These are phyloP conservation scores for Lasiosphaeris hirsuta DNA, from an alignment of 495 filamentous ascomycete species.

Conservation along the genomic window DNA sequence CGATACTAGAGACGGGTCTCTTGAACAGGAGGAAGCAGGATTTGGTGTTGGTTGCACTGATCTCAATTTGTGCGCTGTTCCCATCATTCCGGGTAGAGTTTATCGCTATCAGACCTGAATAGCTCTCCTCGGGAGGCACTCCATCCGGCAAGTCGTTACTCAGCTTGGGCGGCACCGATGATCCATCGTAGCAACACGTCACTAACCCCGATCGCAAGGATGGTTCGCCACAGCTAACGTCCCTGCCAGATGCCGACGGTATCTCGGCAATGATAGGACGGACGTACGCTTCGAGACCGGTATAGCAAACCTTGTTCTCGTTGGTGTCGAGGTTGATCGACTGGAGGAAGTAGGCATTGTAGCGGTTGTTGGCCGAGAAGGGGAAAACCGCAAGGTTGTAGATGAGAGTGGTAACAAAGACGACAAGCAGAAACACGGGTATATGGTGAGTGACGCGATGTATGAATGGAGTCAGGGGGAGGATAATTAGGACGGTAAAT, in stretches of 20 bases:
- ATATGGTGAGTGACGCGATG: conserved; percentile 84
- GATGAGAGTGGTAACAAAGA: conserved; percentile 73
- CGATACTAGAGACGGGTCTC: conserved; percentile 23
- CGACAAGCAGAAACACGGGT: conserved; percentile 67
- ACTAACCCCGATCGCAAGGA: conserved; percentile 42
- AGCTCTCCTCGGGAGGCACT: conserved; percentile 14
- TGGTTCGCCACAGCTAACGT: conserved; percentile 44
- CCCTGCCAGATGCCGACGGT: conserved; percentile 65
- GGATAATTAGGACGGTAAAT: conserved; percentile 68
- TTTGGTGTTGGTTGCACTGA: conserved; percentile 33
- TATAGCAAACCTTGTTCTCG: conserved; percentile 63
- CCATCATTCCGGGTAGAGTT: conserved; percentile 23
- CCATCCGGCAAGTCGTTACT: conserved; percentile 32
- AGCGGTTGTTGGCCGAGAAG: conserved; percentile 70
- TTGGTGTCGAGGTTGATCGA: conserved; percentile 73
- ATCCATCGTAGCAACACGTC: conserved; percentile 69
- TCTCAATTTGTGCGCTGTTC: conserved; percentile 23
- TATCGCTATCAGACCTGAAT: conserved; percentile 21
- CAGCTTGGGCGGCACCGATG: conserved; percentile 54
- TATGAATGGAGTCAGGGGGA: conserved; percentile 77
- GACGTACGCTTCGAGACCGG: conserved; percentile 70
- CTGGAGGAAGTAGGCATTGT: conserved; percentile 88
- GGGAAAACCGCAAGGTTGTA: conserved; percentile 90
- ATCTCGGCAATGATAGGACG: conserved; percentile 60
- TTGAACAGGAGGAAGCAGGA: conserved; percentile 33